Conservation (phyloP, 2,329 filamentous ascomycete species). For the Calycina herbarum region DNA sequence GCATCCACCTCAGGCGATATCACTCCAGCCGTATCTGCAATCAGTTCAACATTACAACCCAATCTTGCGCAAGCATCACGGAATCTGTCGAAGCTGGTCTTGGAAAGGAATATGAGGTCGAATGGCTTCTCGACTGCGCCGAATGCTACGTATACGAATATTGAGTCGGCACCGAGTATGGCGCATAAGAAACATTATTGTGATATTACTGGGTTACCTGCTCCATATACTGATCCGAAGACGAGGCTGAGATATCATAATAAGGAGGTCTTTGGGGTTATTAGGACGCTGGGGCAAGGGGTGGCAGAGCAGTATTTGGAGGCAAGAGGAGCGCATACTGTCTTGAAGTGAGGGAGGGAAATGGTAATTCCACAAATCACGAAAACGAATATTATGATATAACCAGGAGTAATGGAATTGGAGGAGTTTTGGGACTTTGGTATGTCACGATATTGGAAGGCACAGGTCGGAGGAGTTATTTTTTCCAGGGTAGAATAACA, state of each 20-base stretch:
- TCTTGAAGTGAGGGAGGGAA: constrained; percentile 45
- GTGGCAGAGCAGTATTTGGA: constrained; percentile 87
- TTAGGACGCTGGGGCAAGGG: constrained; percentile 78
- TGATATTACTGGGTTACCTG: constrained; percentile 91
- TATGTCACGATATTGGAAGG: not conserved
- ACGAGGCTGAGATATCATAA: constrained; percentile 91
- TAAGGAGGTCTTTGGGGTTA: constrained; percentile 83
- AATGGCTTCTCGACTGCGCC: constrained; percentile 49
- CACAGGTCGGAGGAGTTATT: not conserved
- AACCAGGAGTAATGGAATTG: not conserved
- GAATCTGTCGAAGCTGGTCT: constrained; percentile 80
- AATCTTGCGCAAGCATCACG: constrained; percentile 90
- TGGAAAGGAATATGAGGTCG: constrained; percentile 73
- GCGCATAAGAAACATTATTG: constrained; percentile 87
- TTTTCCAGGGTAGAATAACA: not conserved
- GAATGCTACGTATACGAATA: constrained; percentile 88
- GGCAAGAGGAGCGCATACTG: constrained; percentile 85
- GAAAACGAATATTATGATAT: not conserved
- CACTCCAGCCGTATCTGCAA: constrained; percentile 47
- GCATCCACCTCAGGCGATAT: constrained; percentile 49
- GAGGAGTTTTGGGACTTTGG: not conserved
- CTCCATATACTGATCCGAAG: constrained; percentile 92
- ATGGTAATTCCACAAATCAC: not conserved
- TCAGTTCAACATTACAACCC: constrained; percentile 46
- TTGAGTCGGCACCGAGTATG: constrained; percentile 89